Evolutionary conservation across 2,329 filamentous ascomycete species (phyloP).

Genomic region (Fusarium pininemorale): DNA sequence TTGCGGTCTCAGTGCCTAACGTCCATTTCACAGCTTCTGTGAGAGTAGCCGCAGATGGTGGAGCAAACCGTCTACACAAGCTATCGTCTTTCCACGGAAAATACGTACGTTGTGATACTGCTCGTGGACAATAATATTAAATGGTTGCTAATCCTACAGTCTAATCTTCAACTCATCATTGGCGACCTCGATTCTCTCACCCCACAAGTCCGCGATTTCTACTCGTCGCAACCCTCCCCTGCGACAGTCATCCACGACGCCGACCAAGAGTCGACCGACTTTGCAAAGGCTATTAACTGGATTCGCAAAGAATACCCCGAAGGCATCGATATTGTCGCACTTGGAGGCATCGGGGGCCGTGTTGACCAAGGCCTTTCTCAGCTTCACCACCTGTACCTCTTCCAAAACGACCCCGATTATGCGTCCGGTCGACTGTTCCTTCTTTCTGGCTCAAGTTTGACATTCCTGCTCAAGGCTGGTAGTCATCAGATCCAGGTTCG

Average conservation of each 20-base stretch:
- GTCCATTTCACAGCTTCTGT: slow-evolving; percentile 61
- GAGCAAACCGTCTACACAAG: slow-evolving; percentile 78
- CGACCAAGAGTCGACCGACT: slow-evolving; percentile 93
- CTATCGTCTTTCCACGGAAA: slow-evolving; percentile 54
- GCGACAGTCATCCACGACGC: slow-evolving; percentile 73
- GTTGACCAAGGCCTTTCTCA: slow-evolving; percentile 93
- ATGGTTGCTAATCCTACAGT: slow-evolving; percentile 46
- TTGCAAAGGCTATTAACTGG: slow-evolving; percentile 80
- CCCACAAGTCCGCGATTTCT: slow-evolving; percentile 70
- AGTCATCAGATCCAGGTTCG: slow-evolving; percentile 74
- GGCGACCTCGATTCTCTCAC: slow-evolving; percentile 90
- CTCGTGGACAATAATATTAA: neutral
- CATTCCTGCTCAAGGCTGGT: slow-evolving; percentile 79
- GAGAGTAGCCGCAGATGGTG: slow-evolving; percentile 88
- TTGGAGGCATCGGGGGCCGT: slow-evolving; percentile 87
- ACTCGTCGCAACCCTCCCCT: slow-evolving; percentile 60
- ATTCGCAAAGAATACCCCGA: slow-evolving; percentile 54
- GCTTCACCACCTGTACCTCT: slow-evolving; percentile 82
- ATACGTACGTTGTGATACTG: slow-evolving; percentile 50
- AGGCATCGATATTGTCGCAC: slow-evolving; percentile 73
- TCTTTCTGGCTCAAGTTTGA: slow-evolving; percentile 81
- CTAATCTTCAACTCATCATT: slow-evolving; percentile 76
- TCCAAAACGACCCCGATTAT: slow-evolving; percentile 62
- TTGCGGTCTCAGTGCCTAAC: slow-evolving; percentile 24
- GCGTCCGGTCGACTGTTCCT: slow-evolving; percentile 74